phyloP scores from a whole-genome alignment of 768 basidiomycete species.

The Collybia sordida region DNA sequence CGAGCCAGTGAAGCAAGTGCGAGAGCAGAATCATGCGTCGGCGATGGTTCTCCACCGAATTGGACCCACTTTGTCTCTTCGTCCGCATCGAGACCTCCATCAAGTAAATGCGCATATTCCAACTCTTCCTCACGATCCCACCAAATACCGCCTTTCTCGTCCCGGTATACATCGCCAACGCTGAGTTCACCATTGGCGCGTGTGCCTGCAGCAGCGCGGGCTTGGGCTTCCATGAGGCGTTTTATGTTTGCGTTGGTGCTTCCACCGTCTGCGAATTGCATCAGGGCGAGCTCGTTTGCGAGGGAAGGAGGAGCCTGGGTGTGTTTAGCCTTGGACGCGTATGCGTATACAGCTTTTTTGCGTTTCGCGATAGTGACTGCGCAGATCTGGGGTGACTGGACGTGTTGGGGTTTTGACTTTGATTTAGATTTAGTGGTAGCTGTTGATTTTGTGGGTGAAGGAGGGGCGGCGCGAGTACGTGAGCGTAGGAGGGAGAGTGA shows the following conservation, averaged over 20 bases:
- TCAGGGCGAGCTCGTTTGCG: slow-evolving; percentile 63
- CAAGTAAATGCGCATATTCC: slow-evolving; percentile 66
- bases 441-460: slow-evolving; percentile 16
- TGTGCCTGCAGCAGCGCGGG: slow-evolving; percentile 37
- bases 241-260: slow-evolving; percentile 52
- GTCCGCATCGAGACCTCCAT: slow-evolving; percentile 25
- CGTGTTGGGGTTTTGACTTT: not conserved
- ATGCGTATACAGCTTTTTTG: slow-evolving; percentile 53
- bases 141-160: slow-evolving; percentile 65
- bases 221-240: slow-evolving; percentile 55
- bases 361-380: slow-evolving; percentile 39
- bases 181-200: slow-evolving; percentile 17
- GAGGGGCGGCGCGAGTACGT: slow-evolving; percentile 53
- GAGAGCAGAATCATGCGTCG: slow-evolving; percentile 9
- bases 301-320: slow-evolving; percentile 52
- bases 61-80: slow-evolving; percentile 12
- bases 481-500: slow-evolving; percentile 33
- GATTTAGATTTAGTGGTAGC: slow-evolving; percentile 14
- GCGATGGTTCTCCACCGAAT: not conserved
- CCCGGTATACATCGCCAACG: slow-evolving; percentile 57
- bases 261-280: slow-evolving; percentile 72
- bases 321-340: slow-evolving; percentile 44
- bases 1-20: slow-evolving; percentile 20
- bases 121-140: slow-evolving; percentile 70
- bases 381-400: slow-evolving; percentile 15